Evolutionary conservation across 192 early-diverging fungal genomes (phyloP), one percentile per base, ranked within the genome.

Genomic region (Entrophospora sp.): DNA sequence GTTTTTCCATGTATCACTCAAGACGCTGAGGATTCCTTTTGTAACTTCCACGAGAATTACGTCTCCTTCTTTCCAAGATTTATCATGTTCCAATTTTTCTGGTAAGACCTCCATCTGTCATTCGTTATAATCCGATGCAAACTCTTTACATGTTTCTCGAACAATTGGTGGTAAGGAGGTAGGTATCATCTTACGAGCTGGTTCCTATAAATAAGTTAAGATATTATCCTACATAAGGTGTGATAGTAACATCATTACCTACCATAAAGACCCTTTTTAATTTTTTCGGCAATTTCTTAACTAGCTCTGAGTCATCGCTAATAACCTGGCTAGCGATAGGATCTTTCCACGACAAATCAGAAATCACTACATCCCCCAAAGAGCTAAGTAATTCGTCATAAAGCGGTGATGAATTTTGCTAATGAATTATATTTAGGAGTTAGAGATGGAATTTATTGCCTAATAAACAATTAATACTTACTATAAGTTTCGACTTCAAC

Each of bases 21-120:
- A 51, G 48, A 51, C 48, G 48, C 48, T 20, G 20, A 51, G 22
- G 48, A 51, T 51, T 30, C 22, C 20, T 51, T 18, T 51, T 51
- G 48, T 51, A 51, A 51, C 48, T 51, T 51, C 48, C 48, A 18
- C 48, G 20, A 51, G 48, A 51, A 51, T 51, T 51, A 22, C 48
- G 14, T 51, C 22, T 51, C 24, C 48, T 51, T 51, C 48, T 51
- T 51, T 51, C 48, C 48, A 51, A 20, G 48, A 51, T 51, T 20
- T 51, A 51, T 51, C 48, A 18, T 51, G 48, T 51, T 51, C 48
- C 20, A 51, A 24, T 51, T 51, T 51, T 51, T 51, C 48, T 51
- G 22, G 16, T 42, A 42, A 42, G 48, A 51, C 20, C 48, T 51
- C 48, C 48, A 51, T 51, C 48, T 18, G 48, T 18, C 22, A 22